These are phyloP conservation scores for Keithomyces neogunnii DNA, from an alignment of 2,329 filamentous ascomycete species.

Conservation along the genomic window DNA sequence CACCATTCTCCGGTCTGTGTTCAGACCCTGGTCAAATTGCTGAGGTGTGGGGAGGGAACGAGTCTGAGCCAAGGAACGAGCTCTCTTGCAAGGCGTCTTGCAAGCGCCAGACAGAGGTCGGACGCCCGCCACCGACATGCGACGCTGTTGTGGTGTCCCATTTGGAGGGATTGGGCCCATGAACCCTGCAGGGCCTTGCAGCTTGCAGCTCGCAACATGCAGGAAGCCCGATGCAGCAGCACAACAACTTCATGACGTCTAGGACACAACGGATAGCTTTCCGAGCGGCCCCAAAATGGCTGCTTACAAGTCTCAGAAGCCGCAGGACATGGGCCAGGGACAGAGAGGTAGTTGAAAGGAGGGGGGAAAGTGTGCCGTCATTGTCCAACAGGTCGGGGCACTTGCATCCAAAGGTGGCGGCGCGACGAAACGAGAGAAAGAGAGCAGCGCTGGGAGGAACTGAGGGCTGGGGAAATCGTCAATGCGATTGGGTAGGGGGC, in stretches of 20 bases:
- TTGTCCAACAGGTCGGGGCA: too few relatives aligned
- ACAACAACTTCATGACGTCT: neutral
- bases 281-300: neutral
- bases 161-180: neutral
- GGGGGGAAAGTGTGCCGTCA: too few relatives aligned
- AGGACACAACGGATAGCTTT: neutral
- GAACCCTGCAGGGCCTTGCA: neutral
- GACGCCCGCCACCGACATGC: neutral
- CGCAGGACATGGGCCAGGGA: too few relatives aligned
- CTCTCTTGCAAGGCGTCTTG: too few relatives aligned
- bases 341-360: too few relatives aligned
- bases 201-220: constrained; percentile 1
- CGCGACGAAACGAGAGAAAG: too few relatives aligned
- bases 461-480: too few relatives aligned
- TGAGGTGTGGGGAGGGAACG: neutral
- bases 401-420: too few relatives aligned
- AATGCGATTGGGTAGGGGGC: too few relatives aligned
- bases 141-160: neutral
- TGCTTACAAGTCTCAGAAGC: too few relatives aligned
- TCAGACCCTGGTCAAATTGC: neutral
- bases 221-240: neutral
- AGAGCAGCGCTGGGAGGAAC: too few relatives aligned
- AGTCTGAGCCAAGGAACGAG: neutral
- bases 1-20: neutral
- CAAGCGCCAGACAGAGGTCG: too few relatives aligned